Percentiles rank a stretch among this genome's conserved stretches.
phyloP scores from a whole-genome alignment of 768 basidiomycete species.

The Suillus weaverae region DNA sequence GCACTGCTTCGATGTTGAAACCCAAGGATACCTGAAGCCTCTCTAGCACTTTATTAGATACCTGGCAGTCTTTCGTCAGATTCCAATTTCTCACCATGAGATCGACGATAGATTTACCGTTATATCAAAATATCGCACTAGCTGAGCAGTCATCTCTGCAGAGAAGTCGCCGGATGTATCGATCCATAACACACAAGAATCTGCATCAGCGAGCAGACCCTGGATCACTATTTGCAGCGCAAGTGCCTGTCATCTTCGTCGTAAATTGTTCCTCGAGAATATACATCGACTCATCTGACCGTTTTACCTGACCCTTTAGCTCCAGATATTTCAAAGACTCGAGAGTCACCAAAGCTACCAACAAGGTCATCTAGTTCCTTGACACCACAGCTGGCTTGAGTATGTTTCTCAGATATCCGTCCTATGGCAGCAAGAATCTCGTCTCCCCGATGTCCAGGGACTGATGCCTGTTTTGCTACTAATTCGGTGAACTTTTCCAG shows the following conservation, averaged over 20 bases:
- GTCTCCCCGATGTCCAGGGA: slow-evolving; percentile 39
- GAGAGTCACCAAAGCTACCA: slow-evolving; percentile 46
- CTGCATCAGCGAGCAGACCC: slow-evolving; percentile 41
- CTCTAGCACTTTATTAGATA: slow-evolving; percentile 42
- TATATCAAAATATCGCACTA: slow-evolving; percentile 33
- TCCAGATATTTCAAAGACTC: slow-evolving; percentile 70
- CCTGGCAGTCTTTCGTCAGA: slow-evolving; percentile 21
- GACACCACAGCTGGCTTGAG: slow-evolving; percentile 35
- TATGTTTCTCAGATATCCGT: slow-evolving; percentile 24
- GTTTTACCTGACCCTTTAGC: slow-evolving; percentile 67
- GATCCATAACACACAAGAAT: slow-evolving; percentile 61
- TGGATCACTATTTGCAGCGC: slow-evolving; percentile 58
- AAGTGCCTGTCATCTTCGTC: slow-evolving; percentile 47
- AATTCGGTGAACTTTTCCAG: slow-evolving; percentile 41
- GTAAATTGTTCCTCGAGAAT: slow-evolving; percentile 4
- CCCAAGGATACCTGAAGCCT: slow-evolving; percentile 58
- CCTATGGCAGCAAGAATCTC: slow-evolving; percentile 23
- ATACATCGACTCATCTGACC: slow-evolving; percentile 40
- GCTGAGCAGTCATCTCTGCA: slow-evolving; percentile 41
- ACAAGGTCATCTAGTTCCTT: slow-evolving; percentile 53
- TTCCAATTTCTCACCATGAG: not conserved
- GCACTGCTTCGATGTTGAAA: slow-evolving; percentile 56
- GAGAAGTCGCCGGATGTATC: slow-evolving; percentile 73
- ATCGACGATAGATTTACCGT: slow-evolving; percentile 22
- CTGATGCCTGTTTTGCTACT: slow-evolving; percentile 45